These are phyloP conservation scores for Eimeria falciformis DNA, from an alignment of 169 alveolate species.

Conservation along the genomic window DNA sequence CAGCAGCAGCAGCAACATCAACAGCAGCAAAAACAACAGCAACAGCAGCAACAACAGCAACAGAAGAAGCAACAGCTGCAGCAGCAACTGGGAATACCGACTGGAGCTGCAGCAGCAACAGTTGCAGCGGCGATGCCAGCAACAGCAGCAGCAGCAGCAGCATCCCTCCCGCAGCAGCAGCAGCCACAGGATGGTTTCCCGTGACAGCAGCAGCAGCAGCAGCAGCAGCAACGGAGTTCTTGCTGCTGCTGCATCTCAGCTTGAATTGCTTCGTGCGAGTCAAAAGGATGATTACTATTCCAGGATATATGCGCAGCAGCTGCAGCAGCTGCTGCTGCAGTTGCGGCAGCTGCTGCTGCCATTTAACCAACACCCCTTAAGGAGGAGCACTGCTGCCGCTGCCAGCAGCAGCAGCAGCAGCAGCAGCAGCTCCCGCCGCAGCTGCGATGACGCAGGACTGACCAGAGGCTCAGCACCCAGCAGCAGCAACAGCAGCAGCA, in stretches of 20 bases:
- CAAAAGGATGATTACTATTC: constrained; percentile 47
- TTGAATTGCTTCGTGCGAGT: constrained; percentile 24
- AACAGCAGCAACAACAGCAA: constrained; percentile 2
- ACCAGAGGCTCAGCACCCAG: not conserved
- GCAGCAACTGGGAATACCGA: not conserved
- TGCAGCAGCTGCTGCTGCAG: constrained; percentile 64
- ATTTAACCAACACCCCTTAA: not conserved
- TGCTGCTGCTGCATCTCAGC: constrained; percentile 36
- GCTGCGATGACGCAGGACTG: not conserved
- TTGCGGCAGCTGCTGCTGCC: constrained; percentile 61
- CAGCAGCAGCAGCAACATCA: constrained; percentile 9
- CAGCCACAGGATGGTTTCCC: not conserved
- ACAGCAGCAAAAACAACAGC: not conserved
- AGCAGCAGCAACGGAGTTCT: not conserved
- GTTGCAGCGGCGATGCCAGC: not conserved
- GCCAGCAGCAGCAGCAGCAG: constrained; percentile 25
- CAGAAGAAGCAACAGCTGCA: not conserved
- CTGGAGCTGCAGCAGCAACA: not conserved
- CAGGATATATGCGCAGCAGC: constrained; percentile 12
- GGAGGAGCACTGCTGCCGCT: not conserved
- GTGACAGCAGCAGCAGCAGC: constrained; percentile 30
- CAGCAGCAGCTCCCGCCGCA: constrained; percentile 19
- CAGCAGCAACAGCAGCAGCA: constrained; percentile 25
- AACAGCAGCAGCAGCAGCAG: constrained; percentile 40
- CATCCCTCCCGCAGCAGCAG: constrained; percentile 8